These are phyloP conservation scores for Avena eriantha DNA, from an alignment of 176 grass and related monocot species.

Conservation along the genomic window DNA sequence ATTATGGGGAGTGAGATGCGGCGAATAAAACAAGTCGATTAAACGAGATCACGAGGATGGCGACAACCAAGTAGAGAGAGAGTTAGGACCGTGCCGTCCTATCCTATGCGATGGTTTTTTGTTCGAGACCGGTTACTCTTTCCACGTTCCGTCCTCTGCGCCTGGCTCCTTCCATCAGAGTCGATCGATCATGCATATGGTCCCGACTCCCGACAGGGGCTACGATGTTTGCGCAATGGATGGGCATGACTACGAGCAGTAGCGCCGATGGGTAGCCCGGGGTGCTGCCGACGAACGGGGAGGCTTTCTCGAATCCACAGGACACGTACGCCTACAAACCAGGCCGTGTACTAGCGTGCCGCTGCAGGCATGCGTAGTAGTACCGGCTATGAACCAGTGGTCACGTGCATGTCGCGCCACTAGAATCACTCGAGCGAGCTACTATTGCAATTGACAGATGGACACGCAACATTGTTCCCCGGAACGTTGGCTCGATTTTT, in stretches of 20 bases:
- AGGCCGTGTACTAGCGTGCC: background rate
- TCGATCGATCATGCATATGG: background rate
- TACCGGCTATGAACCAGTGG: background rate
- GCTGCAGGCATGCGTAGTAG: background rate
- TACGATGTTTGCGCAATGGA: background rate
- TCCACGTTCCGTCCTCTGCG: background rate
- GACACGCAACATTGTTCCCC: background rate
- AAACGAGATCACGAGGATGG: background rate
- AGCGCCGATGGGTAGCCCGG: background rate
- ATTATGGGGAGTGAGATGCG: slow-evolving; percentile 36
- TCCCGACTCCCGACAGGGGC: background rate
- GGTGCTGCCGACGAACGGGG: background rate
- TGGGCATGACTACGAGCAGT: background rate
- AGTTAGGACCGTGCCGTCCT: background rate
- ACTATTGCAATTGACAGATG: too few species aligned
- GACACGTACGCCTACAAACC: background rate
- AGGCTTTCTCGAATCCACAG: background rate
- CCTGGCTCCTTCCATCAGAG: background rate
- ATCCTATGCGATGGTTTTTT: background rate
- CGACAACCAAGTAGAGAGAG: background rate
- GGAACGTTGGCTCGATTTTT: background rate
- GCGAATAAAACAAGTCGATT: slow-evolving; percentile 30
- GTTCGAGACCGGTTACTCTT: background rate
- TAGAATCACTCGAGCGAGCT: background rate
- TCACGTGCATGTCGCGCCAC: background rate